Base-by-base conservation (phyloP, 805 yeast species). In the Metschnikowia arizonensis region DNA sequence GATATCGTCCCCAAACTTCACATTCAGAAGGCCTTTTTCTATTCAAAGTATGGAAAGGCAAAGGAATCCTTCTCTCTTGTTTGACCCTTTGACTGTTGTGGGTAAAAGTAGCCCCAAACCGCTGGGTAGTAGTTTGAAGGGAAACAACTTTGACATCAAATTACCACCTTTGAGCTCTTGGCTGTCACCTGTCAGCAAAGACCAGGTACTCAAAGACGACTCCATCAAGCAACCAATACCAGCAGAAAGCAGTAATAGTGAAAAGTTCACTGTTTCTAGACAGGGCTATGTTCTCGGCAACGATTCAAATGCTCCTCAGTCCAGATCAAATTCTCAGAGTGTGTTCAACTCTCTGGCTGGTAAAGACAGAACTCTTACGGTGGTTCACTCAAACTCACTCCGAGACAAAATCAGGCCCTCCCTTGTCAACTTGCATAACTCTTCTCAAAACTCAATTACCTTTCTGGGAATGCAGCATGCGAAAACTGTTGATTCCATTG, bases 331-430 rank as follows among this genome's bases (percentile, higher is more conserved):
- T 15, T 35, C 40, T 25, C 40, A 25, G 31, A 17, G 14, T 3
- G 23, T 15, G 5, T 19, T 17, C 15, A 36, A 11, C 15, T 36
- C 40, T 7, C 15, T 17, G 28, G 23, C 40, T 25, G 14, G 25
- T n/a, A 19, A 21, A 14, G 40, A 28, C 26, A n/a, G 21, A 9
- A 12, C 23, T 33, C 15, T 33, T 15, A 33, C 25, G 14, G 23
- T 21, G 15, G 23, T 23, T 23, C 34, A 30, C 10, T 33, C 37
- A 17, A 50, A 50, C 23, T 47, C 60, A n/a, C 25, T 57, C 28
- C 58, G 52, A 26, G 72, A 69, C 33, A 54, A 57, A 23, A 50
- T 68, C 37, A 56, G 73, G 35, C 72, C 73, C 4, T 65, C 69
- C 5, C 53, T 68, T 31, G 54, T 66, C 19, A 73, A 67, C 49